Evolutionary conservation across 768 basidiomycete genomes (phyloP).

Genomic region (Phylloporus sp.): DNA sequence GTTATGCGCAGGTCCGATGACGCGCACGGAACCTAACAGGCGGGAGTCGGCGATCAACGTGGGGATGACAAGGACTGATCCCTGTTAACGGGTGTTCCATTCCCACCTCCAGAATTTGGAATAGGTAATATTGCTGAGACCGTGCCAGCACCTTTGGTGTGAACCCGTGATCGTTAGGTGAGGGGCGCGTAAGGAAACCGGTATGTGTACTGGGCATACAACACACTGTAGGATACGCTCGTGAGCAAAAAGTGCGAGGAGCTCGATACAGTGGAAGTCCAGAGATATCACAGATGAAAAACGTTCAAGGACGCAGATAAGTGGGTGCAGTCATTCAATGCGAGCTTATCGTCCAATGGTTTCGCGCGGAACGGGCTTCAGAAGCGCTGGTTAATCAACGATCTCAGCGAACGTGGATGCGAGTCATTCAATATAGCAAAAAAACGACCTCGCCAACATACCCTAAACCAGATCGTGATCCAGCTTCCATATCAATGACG

Average conservation of each 20-base stretch:
- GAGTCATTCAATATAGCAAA: neutral
- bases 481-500: slow-evolving; percentile 7
- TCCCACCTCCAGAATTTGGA: no score
- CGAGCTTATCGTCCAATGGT: no score
- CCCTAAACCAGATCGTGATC: slow-evolving; percentile 5
- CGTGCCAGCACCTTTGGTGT: slow-evolving; percentile 90
- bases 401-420: neutral
- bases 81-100: no score
- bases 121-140: slow-evolving; percentile 77
- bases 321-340: no score
- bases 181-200: slow-evolving; percentile 11
- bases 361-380: neutral
- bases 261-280: slow-evolving; percentile 88
- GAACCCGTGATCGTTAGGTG: slow-evolving; percentile 51
- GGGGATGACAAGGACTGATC: no score
- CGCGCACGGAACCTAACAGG: no score
- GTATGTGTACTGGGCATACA: slow-evolving; percentile 39
- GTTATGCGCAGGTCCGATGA: no score
- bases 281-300: slow-evolving; percentile 9
- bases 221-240: slow-evolving; percentile 96
- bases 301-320: neutral
- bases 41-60: no score
- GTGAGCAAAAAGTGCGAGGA: slow-evolving; percentile 88
- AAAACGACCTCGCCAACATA: neutral
- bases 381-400: neutral